Base-by-base conservation (phyloP, 495 filamentous ascomycete species). In the Xylaria flabelliformis region DNA sequence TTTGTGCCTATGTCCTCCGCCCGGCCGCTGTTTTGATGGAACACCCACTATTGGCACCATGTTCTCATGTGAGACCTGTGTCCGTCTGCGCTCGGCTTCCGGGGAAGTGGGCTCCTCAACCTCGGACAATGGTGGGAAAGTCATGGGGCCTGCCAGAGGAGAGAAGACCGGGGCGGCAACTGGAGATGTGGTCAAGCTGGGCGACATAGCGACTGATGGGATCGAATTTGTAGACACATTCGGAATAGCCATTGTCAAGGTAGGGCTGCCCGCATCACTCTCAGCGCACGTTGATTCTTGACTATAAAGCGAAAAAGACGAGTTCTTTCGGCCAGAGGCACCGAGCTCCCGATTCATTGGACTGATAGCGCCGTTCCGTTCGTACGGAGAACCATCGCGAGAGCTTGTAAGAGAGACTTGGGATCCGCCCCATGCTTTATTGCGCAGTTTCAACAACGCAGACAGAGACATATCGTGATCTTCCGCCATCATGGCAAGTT, bases 381-480 rank as follows among this genome's bases (percentile, higher is more conserved):
- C 83, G 36, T 72, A 77, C 10, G 88, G 88, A 62, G 89, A 92
- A 42, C 89, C 89, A 55, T 90, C 89, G 74, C 87, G 88, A 15
- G 83, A 85, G 46, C 89, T 92, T 32, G 85, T 85, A 15, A 93
- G 78, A 75, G 92, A 94, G 0, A 85, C 90, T 74, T 93, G 90
- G 73, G 92, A 95, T 0, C 92, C 92, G 44, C 93, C 93, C 89
- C 93, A 97, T 0, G 93, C 92, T 62, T 87, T 90, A 10, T 87
- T 90, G 0, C 93, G 87, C 44, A 96, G 81, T 73, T 90, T 92
- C 81, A 93, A 85, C 3, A 97, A 82, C 5, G 91, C 88, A 26
- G 89, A 86, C 24, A 97, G 80, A 13, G 86, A 88, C 88, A 95
- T 91, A 62, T 78, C 79, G 66, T 94, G 91, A 44, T 92, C 91